phyloP scores from a whole-genome alignment of 164 flowering plant species.

The Houttuynia cordata region DNA sequence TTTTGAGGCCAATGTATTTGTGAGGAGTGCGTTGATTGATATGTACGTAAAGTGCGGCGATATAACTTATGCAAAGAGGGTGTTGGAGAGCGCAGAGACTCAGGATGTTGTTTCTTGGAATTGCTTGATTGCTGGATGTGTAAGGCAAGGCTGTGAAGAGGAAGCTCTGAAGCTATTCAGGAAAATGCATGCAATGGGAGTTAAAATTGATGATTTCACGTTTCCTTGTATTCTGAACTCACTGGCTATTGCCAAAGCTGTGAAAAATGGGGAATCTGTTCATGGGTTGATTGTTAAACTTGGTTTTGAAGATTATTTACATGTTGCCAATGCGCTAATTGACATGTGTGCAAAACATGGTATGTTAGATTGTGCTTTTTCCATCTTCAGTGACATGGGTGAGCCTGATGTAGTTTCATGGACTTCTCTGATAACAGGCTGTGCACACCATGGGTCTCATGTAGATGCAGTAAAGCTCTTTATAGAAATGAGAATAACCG shows the following conservation, averaged over 20 bases:
- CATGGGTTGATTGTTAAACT: slow-evolving; percentile 57
- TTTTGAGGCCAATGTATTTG: slow-evolving; percentile 49
- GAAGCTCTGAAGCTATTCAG: slow-evolving; percentile 53
- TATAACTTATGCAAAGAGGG: slow-evolving; percentile 33
- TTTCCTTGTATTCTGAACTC: slow-evolving; percentile 63
- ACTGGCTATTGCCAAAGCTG: slow-evolving; percentile 28
- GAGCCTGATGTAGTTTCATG: slow-evolving; percentile 74
- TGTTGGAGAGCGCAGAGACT: slow-evolving; percentile 34
- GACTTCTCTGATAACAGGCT: slow-evolving; percentile 77
- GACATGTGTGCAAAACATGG: slow-evolving; percentile 78
- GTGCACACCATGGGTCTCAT: slow-evolving; percentile 38
- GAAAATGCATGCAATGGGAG: slow-evolving; percentile 38
- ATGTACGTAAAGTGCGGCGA: slow-evolving; percentile 79
- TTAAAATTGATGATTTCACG: slow-evolving; percentile 66
- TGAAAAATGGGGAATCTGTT: slow-evolving; percentile 30
- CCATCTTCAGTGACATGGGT: slow-evolving; percentile 38
- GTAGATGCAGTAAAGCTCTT: slow-evolving; percentile 47
- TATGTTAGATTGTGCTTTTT: slow-evolving; percentile 29
- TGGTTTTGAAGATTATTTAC: slow-evolving; percentile 44
- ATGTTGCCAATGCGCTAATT: slow-evolving; percentile 64
- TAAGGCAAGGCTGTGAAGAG: slow-evolving; percentile 40
- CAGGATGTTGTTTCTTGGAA: slow-evolving; percentile 79
- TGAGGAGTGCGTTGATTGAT: slow-evolving; percentile 62
- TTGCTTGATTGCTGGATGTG: slow-evolving; percentile 68
- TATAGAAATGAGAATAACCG: slow-evolving; percentile 37